Percentiles rank a stretch among this genome's conserved stretches.
Conservation (phyloP, 2,329 filamentous ascomycete species). For the Pestalotiopsis sp. region DNA sequence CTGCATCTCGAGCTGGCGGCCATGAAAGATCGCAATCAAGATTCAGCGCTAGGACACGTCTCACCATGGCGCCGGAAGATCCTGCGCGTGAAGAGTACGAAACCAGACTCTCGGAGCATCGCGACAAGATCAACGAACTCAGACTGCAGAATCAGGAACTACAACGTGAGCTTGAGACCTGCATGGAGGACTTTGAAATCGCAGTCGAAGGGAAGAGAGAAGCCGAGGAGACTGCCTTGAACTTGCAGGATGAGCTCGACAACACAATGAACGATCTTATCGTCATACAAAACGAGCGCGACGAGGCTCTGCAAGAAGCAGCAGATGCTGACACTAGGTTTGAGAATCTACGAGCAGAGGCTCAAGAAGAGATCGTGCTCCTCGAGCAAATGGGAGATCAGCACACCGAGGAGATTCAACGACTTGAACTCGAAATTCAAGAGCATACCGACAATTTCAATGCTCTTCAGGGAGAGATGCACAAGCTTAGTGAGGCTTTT, state of each 20-base stretch:
- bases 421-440: conserved; percentile 70
- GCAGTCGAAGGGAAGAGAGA: conserved; percentile 66
- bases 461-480: conserved; percentile 92
- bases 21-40: conserved; percentile 75
- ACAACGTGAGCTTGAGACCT: conserved; percentile 78
- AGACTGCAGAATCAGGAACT: conserved; percentile 91
- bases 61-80: conserved; percentile 67
- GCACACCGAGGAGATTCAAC: conserved; percentile 70
- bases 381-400: conserved; percentile 74
- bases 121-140: conserved; percentile 83
- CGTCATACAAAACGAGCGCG: conserved; percentile 78
- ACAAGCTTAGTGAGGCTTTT: conserved; percentile 83
- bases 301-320: conserved; percentile 76
- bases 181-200: conserved; percentile 77
- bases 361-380: conserved; percentile 66
- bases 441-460: conserved; percentile 85
- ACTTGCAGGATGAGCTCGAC: conserved; percentile 81
- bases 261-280: conserved; percentile 79
- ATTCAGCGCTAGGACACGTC: conserved; percentile 67
- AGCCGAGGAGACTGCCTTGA: conserved; percentile 58
- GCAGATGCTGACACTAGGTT: conserved; percentile 63
- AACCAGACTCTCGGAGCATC: conserved; percentile 77
- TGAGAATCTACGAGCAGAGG: conserved; percentile 62
- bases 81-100: conserved; percentile 85
- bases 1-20: conserved; percentile 76